These are phyloP conservation scores for Boletus bicolor DNA, from an alignment of 768 basidiomycete genomes.

Conservation along the genomic window DNA sequence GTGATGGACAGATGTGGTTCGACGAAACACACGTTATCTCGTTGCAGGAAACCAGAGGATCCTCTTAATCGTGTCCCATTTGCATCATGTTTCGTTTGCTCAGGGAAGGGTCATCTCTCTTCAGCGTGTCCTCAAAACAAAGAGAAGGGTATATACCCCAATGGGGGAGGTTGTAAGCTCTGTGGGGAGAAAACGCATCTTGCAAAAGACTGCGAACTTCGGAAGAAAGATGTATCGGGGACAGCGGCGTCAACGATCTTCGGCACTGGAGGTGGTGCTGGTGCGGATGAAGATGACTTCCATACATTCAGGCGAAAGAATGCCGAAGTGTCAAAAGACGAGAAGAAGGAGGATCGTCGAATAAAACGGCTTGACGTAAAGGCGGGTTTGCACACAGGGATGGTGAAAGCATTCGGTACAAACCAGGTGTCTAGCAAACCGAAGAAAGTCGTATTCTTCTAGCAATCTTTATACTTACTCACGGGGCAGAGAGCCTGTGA, in stretches of 20 bases:
- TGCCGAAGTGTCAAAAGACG: constrained; percentile 57
- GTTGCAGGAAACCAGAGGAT: constrained; percentile 66
- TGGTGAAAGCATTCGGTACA: constrained; percentile 35
- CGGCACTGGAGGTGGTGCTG: constrained; percentile 46
- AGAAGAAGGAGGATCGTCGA: constrained; percentile 41
- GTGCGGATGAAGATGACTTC: constrained; percentile 96
- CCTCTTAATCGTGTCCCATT: constrained; percentile 71
- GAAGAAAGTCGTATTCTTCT: constrained; percentile 53
- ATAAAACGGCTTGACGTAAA: constrained; percentile 43
- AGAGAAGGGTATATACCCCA: constrained; percentile 80
- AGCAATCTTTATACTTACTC: constrained; percentile 3
- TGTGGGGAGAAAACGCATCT: constrained; percentile 84
- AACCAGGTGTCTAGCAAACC: constrained; percentile 19
- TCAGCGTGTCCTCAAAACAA: constrained; percentile 79
- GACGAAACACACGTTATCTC: constrained; percentile 70
- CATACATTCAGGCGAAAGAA: constrained; percentile 70
- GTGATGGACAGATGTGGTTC: constrained; percentile 68
- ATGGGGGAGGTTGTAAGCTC: constrained; percentile 86
- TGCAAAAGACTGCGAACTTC: constrained; percentile 74
- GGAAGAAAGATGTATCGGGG: constrained; percentile 50
- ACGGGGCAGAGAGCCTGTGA: not conserved
- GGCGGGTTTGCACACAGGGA: constrained; percentile 42
- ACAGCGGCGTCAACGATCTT: constrained; percentile 21
- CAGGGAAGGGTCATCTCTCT: constrained; percentile 79
- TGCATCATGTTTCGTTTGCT: constrained; percentile 91